These are phyloP conservation scores for Nemania bipapillata DNA, from an alignment of 2,329 filamentous ascomycete genomes.

Conservation along the genomic window DNA sequence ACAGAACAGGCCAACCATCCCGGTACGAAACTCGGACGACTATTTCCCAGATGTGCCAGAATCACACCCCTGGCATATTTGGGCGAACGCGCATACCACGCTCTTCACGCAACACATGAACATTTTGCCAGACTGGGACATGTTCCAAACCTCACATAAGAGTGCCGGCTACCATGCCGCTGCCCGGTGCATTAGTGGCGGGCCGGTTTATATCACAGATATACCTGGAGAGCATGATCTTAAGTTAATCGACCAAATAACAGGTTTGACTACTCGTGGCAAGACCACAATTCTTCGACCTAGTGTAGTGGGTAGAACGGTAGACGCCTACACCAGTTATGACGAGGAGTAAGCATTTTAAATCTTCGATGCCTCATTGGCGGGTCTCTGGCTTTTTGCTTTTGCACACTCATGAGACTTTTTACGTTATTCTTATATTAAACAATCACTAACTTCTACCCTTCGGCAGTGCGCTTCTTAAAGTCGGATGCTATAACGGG, in stretches of 20 bases:
- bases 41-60: slow-evolving; percentile 86
- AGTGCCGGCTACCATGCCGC: slow-evolving; percentile 90
- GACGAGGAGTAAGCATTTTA: slow-evolving; percentile 64
- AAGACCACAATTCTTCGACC: slow-evolving; percentile 85
- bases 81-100: slow-evolving; percentile 89
- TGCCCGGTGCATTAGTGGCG: slow-evolving; percentile 87
- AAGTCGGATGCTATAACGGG: slow-evolving; percentile 82
- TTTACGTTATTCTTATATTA: background rate
- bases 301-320: slow-evolving; percentile 75
- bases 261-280: slow-evolving; percentile 74
- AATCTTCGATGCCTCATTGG: background rate
- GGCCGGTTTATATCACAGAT: slow-evolving; percentile 95
- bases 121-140: slow-evolving; percentile 82
- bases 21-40: slow-evolving; percentile 88
- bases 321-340: slow-evolving; percentile 79
- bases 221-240: slow-evolving; percentile 83
- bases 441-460: slow-evolving; percentile 3
- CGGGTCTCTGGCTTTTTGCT: background rate
- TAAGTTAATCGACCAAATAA: slow-evolving; percentile 81
- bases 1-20: slow-evolving; percentile 75
- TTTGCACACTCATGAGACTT: background rate
- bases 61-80: slow-evolving; percentile 94
- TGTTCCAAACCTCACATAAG: slow-evolving; percentile 72
- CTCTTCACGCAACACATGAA: slow-evolving; percentile 87
- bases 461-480: slow-evolving; percentile 66